These are phyloP conservation scores for Colletotrichum scovillei DNA, from an alignment of 2,329 filamentous ascomycete species.

Conservation along the genomic window DNA sequence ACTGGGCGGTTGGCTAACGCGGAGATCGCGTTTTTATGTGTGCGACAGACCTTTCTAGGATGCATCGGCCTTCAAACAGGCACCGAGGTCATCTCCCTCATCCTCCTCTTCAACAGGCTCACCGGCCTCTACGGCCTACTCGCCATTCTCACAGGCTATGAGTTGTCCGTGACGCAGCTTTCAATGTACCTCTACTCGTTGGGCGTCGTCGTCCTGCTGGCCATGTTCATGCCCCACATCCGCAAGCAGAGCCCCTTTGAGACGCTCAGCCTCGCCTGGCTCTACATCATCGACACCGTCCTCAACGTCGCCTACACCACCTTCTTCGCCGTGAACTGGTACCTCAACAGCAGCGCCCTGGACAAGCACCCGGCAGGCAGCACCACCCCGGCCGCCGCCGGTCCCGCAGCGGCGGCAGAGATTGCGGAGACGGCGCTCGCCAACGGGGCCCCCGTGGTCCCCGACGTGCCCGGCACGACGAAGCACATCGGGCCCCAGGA, in stretches of 20 bases:
- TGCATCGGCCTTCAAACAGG: slow-evolving; percentile 88
- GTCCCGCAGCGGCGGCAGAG: slow-evolving; percentile 27
- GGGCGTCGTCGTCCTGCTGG: slow-evolving; percentile 73
- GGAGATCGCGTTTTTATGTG: not conserved
- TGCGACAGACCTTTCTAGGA: slow-evolving; percentile 80
- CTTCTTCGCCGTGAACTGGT: slow-evolving; percentile 88
- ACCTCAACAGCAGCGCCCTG: slow-evolving; percentile 69
- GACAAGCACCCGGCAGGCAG: slow-evolving; percentile 34
- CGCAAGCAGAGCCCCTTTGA: slow-evolving; percentile 82
- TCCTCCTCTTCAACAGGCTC: slow-evolving; percentile 90
- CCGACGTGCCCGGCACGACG: slow-evolving; percentile 34
- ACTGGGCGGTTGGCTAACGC: slow-evolving; percentile 2
- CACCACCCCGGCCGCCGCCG: slow-evolving; percentile 21
- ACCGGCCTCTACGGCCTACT: slow-evolving; percentile 92
- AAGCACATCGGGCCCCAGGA: slow-evolving; percentile 57
- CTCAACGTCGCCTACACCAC: slow-evolving; percentile 86
- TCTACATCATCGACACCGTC: slow-evolving; percentile 85
- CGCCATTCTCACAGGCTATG: slow-evolving; percentile 87
- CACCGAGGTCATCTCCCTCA: slow-evolving; percentile 84
- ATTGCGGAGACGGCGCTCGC: slow-evolving; percentile 33
- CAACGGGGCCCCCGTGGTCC: slow-evolving; percentile 34
- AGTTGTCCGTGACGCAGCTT: slow-evolving; percentile 84
- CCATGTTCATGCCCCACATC: slow-evolving; percentile 82
- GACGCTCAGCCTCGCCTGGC: slow-evolving; percentile 83
- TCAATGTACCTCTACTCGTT: slow-evolving; percentile 94